Conservation (phyloP, 2,329 filamentous ascomycete genomes). For the Fusarium sp. region DNA sequence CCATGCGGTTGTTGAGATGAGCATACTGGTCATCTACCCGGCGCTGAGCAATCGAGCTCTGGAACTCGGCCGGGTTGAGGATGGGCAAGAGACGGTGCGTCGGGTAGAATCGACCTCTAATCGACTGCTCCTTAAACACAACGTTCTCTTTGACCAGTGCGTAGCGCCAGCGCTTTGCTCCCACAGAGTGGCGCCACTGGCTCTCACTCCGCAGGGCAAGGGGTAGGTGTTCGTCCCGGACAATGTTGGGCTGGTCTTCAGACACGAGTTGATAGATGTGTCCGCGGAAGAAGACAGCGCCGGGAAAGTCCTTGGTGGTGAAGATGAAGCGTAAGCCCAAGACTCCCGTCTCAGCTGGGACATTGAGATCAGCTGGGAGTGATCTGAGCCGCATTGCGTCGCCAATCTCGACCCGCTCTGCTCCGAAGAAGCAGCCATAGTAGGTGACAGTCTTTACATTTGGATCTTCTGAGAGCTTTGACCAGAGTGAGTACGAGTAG, state of each 20-base stretch:
- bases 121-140: conserved; percentile 63
- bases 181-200: conserved; percentile 56
- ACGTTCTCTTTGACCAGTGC: conserved; percentile 62
- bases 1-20: conserved; percentile 69
- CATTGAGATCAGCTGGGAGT: conserved; percentile 56
- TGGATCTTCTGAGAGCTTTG: conserved; percentile 51
- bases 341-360: conserved; percentile 52
- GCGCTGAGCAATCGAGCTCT: conserved; percentile 57
- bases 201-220: conserved; percentile 59
- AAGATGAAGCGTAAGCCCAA: conserved; percentile 61
- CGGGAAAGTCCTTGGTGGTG: conserved; percentile 55
- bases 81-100: conserved; percentile 68
- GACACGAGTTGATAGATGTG: conserved; percentile 58
- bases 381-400: conserved; percentile 66
- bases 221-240: conserved; percentile 59
- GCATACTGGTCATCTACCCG: conserved; percentile 62
- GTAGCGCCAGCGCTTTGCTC: conserved; percentile 57
- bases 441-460: conserved; percentile 57
- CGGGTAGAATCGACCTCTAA: conserved; percentile 72
- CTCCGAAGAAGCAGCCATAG: conserved; percentile 66
- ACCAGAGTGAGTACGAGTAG: conserved; percentile 66
- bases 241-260: conserved; percentile 48
- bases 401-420: conserved; percentile 64
- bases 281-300: conserved; percentile 59
- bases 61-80: conserved; percentile 59